Evolutionary conservation across 2,329 filamentous ascomycete species (phyloP), one percentile per base, ranked within the genome.

Genomic region (Cryphonectria naterciae): DNA sequence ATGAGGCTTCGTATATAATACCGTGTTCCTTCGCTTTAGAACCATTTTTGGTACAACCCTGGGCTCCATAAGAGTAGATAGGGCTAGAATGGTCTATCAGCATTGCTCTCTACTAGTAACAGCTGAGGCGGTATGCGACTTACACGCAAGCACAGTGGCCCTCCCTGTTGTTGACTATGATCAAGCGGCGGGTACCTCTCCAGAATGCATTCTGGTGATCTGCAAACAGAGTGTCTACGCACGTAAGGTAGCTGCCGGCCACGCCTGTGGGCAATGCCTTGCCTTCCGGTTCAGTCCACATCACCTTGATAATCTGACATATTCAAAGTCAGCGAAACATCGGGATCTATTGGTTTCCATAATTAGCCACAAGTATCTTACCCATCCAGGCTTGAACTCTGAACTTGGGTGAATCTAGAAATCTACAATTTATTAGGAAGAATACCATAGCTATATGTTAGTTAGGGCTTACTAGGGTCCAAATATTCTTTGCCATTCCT

Each of bases 81-180:
- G 87, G 86, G 17, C 87, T 88, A 70, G 5, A 8, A 15, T 4
- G 4, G 56, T 67, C 25, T 8, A 11, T 67, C 8, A 67, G 49
- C n/a, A 68, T 3, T 15, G 22, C 4, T 1, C 15, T 6, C 22
- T 4, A 22, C 15, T 49, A 43, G 11, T 46, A 43, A 22, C 52
- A 39, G 6, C 22, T 3, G 25, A 56, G 52, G 46, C 19, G 46
- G n/a, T n/a, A 8, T 46, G 32, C 19, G 77, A 1, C 85, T 81
- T 82, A 89, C 86, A 89, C 84, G 80, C 87, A 88, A 32, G 82
- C 84, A 72, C 84, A 86, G 72, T 88, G 85, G 2, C 87, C 87
- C 28, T 82, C 79, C 32, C 85, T 83, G 63, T 83, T 86, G 1
- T 80, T 82, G 22, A 88, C 80, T 3, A 89, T 83, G 52, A 89